These are phyloP conservation scores for Pichia sp. DNA, from an alignment of 1,139 yeast genomes.

Conservation along the genomic window DNA sequence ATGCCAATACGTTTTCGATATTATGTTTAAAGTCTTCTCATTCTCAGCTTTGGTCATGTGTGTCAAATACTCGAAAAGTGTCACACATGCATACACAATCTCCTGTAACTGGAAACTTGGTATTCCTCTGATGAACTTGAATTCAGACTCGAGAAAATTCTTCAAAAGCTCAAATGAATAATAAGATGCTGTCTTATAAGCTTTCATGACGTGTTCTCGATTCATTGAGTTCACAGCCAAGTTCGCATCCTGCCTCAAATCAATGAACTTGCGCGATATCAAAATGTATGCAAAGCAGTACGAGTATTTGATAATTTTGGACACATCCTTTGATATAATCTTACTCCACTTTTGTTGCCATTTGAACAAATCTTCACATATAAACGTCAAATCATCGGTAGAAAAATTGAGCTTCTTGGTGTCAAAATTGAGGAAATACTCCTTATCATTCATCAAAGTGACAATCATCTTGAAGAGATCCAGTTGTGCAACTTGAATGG, in stretches of 20 bases:
- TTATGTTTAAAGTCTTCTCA: slow-evolving; percentile 34
- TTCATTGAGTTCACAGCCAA: not conserved
- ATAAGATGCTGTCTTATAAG: slow-evolving; percentile 32
- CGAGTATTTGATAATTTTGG: slow-evolving; percentile 37
- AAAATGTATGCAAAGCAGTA: slow-evolving; percentile 38
- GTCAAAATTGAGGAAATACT: slow-evolving; percentile 1
- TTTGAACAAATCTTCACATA: slow-evolving; percentile 29
- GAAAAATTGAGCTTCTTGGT: no score
- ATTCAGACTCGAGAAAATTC: slow-evolving; percentile 36
- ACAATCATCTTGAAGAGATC: slow-evolving; percentile 31
- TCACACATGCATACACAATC: slow-evolving; percentile 44
- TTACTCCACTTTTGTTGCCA: slow-evolving; percentile 39
- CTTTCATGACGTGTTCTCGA: slow-evolving; percentile 12
- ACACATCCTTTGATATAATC: slow-evolving; percentile 37
- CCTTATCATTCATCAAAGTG: slow-evolving; percentile 1
- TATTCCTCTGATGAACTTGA: slow-evolving; percentile 40
- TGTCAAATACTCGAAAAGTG: slow-evolving; percentile 38
- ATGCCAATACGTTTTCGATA: slow-evolving; percentile 48
- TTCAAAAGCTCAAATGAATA: slow-evolving; percentile 36
- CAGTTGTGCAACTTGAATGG: slow-evolving; percentile 40
- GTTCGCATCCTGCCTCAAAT: slow-evolving; percentile 2
- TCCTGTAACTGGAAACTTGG: slow-evolving; percentile 43
- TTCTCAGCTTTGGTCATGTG: slow-evolving; percentile 31
- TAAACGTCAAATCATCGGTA: slow-evolving; percentile 11
- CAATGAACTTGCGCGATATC: slow-evolving; percentile 33